phyloP scores from a whole-genome alignment of 2,329 filamentous ascomycete genomes.

The Fusarium tjaetaba region DNA sequence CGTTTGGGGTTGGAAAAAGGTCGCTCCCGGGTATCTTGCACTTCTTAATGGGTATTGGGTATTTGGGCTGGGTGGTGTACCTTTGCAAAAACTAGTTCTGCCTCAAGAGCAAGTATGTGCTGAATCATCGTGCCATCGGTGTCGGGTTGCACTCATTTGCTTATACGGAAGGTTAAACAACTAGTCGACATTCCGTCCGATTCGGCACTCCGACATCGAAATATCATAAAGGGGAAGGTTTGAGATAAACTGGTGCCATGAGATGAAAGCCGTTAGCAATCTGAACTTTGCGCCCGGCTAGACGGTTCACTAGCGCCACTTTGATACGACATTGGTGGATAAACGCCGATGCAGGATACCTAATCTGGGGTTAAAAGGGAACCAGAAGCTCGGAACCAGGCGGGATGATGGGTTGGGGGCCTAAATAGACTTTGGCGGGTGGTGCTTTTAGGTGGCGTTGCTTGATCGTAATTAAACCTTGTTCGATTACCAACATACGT shows the following conservation, averaged over 20 bases:
- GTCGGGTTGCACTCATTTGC: neutral
- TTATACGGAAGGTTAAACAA: neutral
- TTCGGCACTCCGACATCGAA: too few species aligned
- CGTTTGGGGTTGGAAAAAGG: neutral
- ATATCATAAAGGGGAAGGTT: neutral
- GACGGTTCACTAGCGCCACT: neutral
- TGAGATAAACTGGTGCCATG: neutral
- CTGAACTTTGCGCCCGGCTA: neutral
- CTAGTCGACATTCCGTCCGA: accelerated
- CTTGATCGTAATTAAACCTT: constrained; percentile 1
- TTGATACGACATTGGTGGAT: neutral
- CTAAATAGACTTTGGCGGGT: neutral
- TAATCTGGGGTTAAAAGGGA: neutral
- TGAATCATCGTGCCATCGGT: too few species aligned
- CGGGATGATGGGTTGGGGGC: neutral
- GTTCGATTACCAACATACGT: neutral
- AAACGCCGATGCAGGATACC: neutral
- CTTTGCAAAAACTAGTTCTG: neutral
- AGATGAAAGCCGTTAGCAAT: neutral
- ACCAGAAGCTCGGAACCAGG: neutral
- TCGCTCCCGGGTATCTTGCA: neutral
- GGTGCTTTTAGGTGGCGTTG: neutral
- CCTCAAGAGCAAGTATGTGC: accelerated
- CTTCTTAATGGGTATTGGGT: neutral
- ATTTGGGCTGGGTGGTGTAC: neutral